phyloP scores from a whole-genome alignment of 371 early-diverging fungal genomes.

The Umbelopsis sp. region DNA sequence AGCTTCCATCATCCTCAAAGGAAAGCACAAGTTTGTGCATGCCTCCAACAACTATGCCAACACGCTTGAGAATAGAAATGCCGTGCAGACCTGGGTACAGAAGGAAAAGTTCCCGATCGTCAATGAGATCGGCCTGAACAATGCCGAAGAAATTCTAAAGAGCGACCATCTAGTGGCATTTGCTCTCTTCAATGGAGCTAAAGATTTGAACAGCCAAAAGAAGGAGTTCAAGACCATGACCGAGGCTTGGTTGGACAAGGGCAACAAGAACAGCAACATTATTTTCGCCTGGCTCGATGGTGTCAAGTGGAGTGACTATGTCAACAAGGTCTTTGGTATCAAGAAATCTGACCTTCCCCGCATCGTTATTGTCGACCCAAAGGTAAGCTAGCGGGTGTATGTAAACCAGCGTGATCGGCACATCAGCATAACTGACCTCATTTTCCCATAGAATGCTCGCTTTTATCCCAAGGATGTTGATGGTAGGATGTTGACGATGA shows the following conservation, averaged over 20 bases:
- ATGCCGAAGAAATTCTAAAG: conserved; percentile 36
- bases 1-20: conserved; percentile 38
- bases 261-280: conserved; percentile 20
- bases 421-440: background rate
- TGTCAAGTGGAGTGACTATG: conserved; percentile 27
- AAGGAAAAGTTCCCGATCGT: conserved; percentile 45
- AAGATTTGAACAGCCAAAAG: conserved; percentile 25
- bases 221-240: conserved; percentile 18
- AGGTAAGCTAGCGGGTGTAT: conserved; percentile 15
- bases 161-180: conserved; percentile 37
- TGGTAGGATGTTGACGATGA: conserved; percentile 23
- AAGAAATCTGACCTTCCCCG: conserved; percentile 24
- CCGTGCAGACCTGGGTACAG: conserved; percentile 40
- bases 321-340: conserved; percentile 24
- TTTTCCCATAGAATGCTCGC: conserved; percentile 16
- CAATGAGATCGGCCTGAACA: conserved; percentile 34
- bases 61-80: conserved; percentile 24
- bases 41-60: conserved; percentile 33
- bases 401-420: too few species aligned
- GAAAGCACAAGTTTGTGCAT: conserved; percentile 28
- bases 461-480: conserved; percentile 25
- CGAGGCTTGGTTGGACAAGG: conserved; percentile 3
- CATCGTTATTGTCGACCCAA: conserved; percentile 32
- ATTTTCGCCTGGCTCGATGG: conserved; percentile 34
- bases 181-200: conserved; percentile 23